Conservation (phyloP, 768 basidiomycete genomes). For the Mrakia frigida region DNA sequence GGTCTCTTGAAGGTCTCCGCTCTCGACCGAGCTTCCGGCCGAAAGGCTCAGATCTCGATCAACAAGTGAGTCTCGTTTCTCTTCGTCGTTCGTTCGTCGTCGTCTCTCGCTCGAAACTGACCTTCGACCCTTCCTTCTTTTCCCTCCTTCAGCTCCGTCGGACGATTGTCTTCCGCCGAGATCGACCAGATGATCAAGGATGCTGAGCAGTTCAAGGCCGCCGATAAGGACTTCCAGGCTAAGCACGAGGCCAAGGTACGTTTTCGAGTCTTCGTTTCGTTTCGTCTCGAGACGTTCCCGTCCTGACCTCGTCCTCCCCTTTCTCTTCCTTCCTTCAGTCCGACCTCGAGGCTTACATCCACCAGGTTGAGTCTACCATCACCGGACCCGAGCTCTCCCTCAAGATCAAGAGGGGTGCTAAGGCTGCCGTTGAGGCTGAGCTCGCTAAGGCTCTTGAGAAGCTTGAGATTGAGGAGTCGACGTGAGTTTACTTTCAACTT, state of each 20-base stretch:
- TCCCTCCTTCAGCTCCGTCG: conserved; percentile 93
- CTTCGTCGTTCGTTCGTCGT: conserved; percentile 27
- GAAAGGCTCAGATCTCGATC: conserved; percentile 86
- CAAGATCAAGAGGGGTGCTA: conserved; percentile 98
- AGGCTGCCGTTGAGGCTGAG: conserved; percentile 90
- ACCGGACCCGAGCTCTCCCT: conserved; percentile 93
- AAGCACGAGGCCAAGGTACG: conserved; percentile 85
- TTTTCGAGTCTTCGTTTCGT: neutral
- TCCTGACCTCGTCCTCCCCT: neutral
- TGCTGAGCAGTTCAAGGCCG: conserved; percentile 93
- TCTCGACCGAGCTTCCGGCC: conserved; percentile 95
- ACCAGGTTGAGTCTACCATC: conserved; percentile 93
- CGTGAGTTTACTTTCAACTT: conserved; percentile 67
- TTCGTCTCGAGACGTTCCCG: neutral
- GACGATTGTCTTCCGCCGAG: conserved; percentile 92
- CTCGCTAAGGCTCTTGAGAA: conserved; percentile 97
- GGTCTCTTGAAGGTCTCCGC: conserved; percentile 99
- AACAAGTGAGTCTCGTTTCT: conserved; percentile 29
- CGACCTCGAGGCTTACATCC: conserved; percentile 94
- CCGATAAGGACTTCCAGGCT: conserved; percentile 95
- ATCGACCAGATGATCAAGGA: conserved; percentile 99
- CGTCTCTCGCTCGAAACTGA: conserved; percentile 47
- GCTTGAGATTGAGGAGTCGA: conserved; percentile 92
- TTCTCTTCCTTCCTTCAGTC: conserved; percentile 45
- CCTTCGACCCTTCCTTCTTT: conserved; percentile 7